Evolutionary conservation across 2,329 filamentous ascomycete genomes (phyloP).

Genomic region (Colletotrichum sp.): DNA sequence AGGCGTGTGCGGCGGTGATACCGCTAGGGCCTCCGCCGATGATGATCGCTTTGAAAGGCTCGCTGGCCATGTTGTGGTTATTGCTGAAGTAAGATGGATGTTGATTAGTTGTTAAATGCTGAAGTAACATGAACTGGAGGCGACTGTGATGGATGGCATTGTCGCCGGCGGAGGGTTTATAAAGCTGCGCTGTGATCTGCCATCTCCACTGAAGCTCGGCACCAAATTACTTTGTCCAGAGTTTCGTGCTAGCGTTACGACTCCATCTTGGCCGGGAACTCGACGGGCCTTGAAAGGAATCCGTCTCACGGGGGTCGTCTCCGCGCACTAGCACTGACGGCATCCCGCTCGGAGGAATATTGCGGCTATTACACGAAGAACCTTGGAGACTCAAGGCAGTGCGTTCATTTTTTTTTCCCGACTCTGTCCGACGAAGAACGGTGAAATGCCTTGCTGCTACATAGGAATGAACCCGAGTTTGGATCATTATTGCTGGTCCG

Average conservation of each 20-base stretch:
- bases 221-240: not conserved
- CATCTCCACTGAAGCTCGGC: not conserved
- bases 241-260: not conserved
- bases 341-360: not conserved
- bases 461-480: not conserved
- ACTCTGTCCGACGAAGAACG: not conserved
- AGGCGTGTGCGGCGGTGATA: constrained; percentile 32
- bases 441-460: not conserved
- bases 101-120: not conserved
- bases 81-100: not conserved
- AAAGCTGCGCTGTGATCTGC: not conserved
- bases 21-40: constrained; percentile 35
- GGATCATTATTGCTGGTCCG: not conserved
- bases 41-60: constrained; percentile 32
- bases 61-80: constrained; percentile 29
- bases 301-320: not conserved
- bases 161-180: constrained; percentile 1
- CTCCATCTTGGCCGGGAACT: not conserved
- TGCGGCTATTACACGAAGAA: not conserved
- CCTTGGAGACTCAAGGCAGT: not conserved
- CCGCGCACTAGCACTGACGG: not conserved
- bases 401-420: not conserved
- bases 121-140: not conserved
- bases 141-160: not conserved
- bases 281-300: not conserved